A percentile compares a stretch with the other conserved stretches of the same genome.
Evolutionary conservation across 345 rosid genomes (phyloP).

Genomic region (Nephelium lappaceum): DNA sequence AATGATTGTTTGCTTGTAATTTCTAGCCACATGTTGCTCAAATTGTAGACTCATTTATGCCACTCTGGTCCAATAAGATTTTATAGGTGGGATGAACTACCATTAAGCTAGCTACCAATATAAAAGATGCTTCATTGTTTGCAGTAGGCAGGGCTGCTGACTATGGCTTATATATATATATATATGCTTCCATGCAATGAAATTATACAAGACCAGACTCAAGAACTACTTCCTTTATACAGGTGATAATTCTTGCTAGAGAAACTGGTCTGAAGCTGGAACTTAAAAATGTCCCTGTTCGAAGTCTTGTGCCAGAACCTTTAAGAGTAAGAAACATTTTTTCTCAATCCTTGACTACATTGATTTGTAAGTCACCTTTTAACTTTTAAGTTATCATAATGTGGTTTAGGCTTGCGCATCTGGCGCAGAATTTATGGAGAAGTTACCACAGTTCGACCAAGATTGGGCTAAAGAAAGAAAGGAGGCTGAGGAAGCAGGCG

Average conservation of each 20-base stretch:
- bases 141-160: background rate
- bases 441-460: conserved; percentile 68
- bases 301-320: conserved; percentile 90
- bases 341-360: background rate
- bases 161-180: background rate
- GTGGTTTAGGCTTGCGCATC: conserved; percentile 62
- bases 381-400: conserved; percentile 4
- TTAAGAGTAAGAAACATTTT: conserved; percentile 52
- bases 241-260: conserved; percentile 97
- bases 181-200: background rate
- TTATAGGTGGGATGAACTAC: background rate
- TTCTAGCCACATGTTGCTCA: background rate
- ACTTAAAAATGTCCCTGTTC: conserved; percentile 77
- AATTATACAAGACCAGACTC: conserved; percentile 9
- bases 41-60: background rate
- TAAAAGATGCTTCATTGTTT: conserved; percentile 3
- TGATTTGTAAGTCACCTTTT: conserved; percentile 6
- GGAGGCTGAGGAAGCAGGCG: conserved; percentile 78
- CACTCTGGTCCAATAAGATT: background rate
- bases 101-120: background rate
- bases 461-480: conserved; percentile 64
- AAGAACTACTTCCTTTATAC: conserved; percentile 6
- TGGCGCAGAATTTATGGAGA: conserved; percentile 83
- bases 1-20: background rate
- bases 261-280: conserved; percentile 94